A percentile compares a stretch with the other conserved stretches of the same genome.
phyloP scores from a whole-genome alignment of 352 stramenopile genomes.

The Globisporangium canariense region DNA sequence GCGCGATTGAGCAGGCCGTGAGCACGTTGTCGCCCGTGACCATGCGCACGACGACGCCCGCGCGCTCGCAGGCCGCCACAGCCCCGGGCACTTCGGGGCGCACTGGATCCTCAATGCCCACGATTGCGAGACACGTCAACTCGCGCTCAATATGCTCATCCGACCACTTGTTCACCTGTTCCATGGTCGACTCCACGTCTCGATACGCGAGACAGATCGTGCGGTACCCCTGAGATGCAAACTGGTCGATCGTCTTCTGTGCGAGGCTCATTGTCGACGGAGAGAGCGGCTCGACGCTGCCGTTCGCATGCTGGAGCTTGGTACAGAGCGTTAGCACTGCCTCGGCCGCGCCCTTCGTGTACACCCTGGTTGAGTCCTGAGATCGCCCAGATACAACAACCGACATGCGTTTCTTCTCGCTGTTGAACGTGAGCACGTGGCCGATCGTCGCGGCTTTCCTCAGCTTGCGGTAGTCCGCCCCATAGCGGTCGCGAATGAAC shows the following conservation, averaged over 20 bases:
- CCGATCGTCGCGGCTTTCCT: conserved; percentile 18
- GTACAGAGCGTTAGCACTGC: conserved; percentile 48
- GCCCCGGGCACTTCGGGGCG: conserved; percentile 85
- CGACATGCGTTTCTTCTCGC: conserved; percentile 93
- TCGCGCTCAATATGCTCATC: conserved; percentile 30
- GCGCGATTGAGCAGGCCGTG: conserved; percentile 88
- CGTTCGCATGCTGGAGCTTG: conserved; percentile 21
- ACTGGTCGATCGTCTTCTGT: conserved; percentile 47
- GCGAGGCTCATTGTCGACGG: conserved; percentile 8
- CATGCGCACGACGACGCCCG: conserved; percentile 91
- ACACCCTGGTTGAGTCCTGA: conserved; percentile 10
- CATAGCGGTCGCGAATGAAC: conserved; percentile 22
- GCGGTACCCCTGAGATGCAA: conserved; percentile 62
- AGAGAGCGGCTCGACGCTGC: not conserved
- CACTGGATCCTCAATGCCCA: conserved; percentile 94
- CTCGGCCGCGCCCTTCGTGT: conserved; percentile 57
- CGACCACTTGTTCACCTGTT: conserved; percentile 18
- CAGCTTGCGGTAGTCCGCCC: conserved; percentile 33
- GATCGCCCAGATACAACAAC: conserved; percentile 47
- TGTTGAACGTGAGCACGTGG: conserved; percentile 86
- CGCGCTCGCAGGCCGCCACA: conserved; percentile 88
- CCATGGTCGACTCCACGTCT: conserved; percentile 21
- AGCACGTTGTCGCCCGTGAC: conserved; percentile 91
- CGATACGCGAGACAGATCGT: conserved; percentile 70
- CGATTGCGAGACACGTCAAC: conserved; percentile 62